Evolutionary conservation across 2,329 filamentous ascomycete genomes (phyloP).

Genomic region (Fusarium xyrophilum): DNA sequence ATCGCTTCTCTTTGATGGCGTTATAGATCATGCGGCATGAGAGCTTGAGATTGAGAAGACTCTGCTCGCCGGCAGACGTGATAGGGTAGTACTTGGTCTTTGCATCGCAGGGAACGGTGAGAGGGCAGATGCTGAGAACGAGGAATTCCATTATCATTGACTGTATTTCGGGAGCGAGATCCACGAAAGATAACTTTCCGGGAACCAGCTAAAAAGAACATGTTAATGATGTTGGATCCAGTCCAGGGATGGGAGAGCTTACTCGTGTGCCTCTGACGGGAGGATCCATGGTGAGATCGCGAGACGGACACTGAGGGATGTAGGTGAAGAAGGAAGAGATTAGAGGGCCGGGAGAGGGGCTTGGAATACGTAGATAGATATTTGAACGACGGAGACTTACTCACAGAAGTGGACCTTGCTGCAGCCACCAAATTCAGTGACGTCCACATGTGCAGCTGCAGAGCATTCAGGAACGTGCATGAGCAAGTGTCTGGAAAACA

Average conservation of each 20-base stretch:
- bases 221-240: background rate
- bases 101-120: background rate
- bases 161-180: background rate
- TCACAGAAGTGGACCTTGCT: background rate
- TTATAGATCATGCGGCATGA: background rate
- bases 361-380: background rate
- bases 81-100: background rate
- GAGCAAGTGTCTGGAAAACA: background rate
- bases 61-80: background rate
- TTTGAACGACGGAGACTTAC: background rate
- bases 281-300: background rate
- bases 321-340: background rate
- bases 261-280: background rate
- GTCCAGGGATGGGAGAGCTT: background rate
- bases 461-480: background rate
- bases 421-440: background rate
- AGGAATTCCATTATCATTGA: background rate
- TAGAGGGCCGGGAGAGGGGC: too few species aligned
- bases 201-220: background rate
- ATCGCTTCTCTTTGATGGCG: background rate
- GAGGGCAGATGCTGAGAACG: background rate
- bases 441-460: background rate
- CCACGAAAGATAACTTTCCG: background rate
- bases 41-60: background rate
- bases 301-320: background rate